Conservation (phyloP, 1,284 basidiomycete genomes). For the Rhodotorula sp. region DNA sequence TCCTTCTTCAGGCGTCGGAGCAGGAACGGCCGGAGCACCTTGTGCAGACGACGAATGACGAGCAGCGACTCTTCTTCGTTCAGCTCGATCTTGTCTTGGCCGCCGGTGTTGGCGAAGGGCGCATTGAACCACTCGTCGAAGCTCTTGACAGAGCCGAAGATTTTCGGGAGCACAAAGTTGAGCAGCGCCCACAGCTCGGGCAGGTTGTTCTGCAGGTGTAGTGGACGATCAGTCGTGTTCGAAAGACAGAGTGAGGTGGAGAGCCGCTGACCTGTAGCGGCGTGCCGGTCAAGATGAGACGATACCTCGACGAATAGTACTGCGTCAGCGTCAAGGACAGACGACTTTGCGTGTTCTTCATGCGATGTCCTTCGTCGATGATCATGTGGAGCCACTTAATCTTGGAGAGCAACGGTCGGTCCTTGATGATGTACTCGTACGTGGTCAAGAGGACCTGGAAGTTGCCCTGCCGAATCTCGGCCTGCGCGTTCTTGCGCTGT, state of each 20-base stretch:
- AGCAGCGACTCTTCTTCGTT: slow-evolving; percentile 99
- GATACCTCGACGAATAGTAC: slow-evolving; percentile 88
- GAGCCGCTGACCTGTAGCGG: slow-evolving; percentile 67
- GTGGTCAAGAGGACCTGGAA: slow-evolving; percentile 97
- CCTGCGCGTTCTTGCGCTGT: slow-evolving; percentile 70
- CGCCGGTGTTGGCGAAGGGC: slow-evolving; percentile 95
- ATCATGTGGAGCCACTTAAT: slow-evolving; percentile 99
- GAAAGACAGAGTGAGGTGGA: background rate
- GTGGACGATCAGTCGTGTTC: background rate
- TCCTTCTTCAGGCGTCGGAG: slow-evolving; percentile 96
- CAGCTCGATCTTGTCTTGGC: slow-evolving; percentile 94
- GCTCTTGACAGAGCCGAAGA: slow-evolving; percentile 99
- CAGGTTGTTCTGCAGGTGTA: slow-evolving; percentile 70
- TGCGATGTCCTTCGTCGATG: slow-evolving; percentile 98
- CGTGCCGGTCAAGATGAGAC: slow-evolving; percentile 95
- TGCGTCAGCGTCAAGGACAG: slow-evolving; percentile 88
- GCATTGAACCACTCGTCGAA: slow-evolving; percentile 99
- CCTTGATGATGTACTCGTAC: slow-evolving; percentile 99
- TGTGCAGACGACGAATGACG: slow-evolving; percentile 96
- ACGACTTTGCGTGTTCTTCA: slow-evolving; percentile 99
- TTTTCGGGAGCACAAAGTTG: slow-evolving; percentile 96
- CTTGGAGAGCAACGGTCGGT: slow-evolving; percentile 82
- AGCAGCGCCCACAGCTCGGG: slow-evolving; percentile 97
- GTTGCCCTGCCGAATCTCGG: slow-evolving; percentile 69
- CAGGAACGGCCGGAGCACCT: slow-evolving; percentile 96